Evolutionary conservation across 768 basidiomycete species (phyloP).

Genomic region (Kockovaella imperatae): DNA sequence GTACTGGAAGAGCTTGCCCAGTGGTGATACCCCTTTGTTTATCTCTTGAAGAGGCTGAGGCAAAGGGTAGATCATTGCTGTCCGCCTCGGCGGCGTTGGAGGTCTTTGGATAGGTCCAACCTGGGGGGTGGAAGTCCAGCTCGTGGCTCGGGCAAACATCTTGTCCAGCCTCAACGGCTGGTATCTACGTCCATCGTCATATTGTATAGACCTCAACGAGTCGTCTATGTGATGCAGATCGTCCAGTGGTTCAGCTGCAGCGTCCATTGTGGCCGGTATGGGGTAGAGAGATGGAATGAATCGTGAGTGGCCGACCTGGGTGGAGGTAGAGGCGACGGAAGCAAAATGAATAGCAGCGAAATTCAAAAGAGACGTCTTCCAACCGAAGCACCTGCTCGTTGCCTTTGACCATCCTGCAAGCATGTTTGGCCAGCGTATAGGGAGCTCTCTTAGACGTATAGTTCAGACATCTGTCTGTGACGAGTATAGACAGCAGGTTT

Average conservation of each 20-base stretch:
- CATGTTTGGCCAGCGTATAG: too few species aligned
- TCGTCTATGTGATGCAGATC: conserved; percentile 19
- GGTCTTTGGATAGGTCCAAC: conserved; percentile 9
- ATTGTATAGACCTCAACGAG: conserved; percentile 20
- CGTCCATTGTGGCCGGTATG: neutral
- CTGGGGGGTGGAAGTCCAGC: conserved; percentile 16
- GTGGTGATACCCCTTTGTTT: conserved; percentile 12
- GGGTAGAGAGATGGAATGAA: too few species aligned
- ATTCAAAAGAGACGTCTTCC: neutral
- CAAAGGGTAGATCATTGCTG: conserved; percentile 22
- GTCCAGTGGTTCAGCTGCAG: conserved; percentile 7
- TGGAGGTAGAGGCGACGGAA: conserved; percentile 3
- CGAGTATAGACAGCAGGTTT: neutral
- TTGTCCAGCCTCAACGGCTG: conserved; percentile 26
- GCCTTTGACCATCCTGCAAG: too few species aligned
- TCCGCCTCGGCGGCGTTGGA: conserved; percentile 16
- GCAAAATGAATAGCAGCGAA: neutral
- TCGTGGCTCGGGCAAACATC: conserved; percentile 25
- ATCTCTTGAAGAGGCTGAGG: conserved; percentile 7
- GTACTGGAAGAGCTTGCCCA: conserved; percentile 22
- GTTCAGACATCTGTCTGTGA: neutral
- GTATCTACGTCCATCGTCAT: conserved; percentile 19
- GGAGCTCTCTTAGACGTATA: too few species aligned
- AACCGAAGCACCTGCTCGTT: neutral
- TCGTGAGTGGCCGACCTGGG: neutral